Conservation (phyloP, 352 stramenopile species). For the Phytopythium boreale region DNA sequence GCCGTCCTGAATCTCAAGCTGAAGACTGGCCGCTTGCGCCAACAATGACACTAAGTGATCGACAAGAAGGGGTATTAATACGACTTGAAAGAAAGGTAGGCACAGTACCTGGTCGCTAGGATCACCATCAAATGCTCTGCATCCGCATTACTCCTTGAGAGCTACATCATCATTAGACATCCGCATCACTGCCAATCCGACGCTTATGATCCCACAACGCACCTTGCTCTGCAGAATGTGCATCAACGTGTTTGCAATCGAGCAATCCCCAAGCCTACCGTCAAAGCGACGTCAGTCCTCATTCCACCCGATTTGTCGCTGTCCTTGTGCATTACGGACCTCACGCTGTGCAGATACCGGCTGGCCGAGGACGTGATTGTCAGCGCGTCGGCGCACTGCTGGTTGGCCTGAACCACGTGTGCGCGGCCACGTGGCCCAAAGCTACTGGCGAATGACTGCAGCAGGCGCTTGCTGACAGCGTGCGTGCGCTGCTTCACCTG, state of each 20-base stretch:
- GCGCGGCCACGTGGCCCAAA: slow-evolving; percentile 38
- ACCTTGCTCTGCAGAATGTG: slow-evolving; percentile 60
- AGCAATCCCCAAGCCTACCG: slow-evolving; percentile 37
- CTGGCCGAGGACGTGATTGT: slow-evolving; percentile 40
- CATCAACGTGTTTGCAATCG: slow-evolving; percentile 49
- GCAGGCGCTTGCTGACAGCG: slow-evolving; percentile 22
- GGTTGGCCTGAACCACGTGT: slow-evolving; percentile 50
- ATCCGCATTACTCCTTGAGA: slow-evolving; percentile 20
- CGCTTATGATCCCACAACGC: background rate
- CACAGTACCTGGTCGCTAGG: slow-evolving; percentile 22
- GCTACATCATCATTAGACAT: background rate
- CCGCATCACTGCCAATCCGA: background rate
- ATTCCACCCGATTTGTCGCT: background rate
- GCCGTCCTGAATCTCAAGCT: slow-evolving; percentile 39
- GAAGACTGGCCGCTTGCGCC: slow-evolving; percentile 20
- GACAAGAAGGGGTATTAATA: background rate
- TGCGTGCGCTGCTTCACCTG: slow-evolving; percentile 24
- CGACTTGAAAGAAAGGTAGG: background rate
- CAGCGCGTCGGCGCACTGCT: slow-evolving; percentile 38
- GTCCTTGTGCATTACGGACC: slow-evolving; percentile 12
- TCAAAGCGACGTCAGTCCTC: background rate
- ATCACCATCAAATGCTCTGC: slow-evolving; percentile 41
- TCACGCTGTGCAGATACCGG: slow-evolving; percentile 33
- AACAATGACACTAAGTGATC: background rate
- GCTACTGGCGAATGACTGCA: slow-evolving; percentile 29